These are phyloP conservation scores for Dendrobium nobile DNA, from an alignment of 106 monocot genomes.

Conservation along the genomic window DNA sequence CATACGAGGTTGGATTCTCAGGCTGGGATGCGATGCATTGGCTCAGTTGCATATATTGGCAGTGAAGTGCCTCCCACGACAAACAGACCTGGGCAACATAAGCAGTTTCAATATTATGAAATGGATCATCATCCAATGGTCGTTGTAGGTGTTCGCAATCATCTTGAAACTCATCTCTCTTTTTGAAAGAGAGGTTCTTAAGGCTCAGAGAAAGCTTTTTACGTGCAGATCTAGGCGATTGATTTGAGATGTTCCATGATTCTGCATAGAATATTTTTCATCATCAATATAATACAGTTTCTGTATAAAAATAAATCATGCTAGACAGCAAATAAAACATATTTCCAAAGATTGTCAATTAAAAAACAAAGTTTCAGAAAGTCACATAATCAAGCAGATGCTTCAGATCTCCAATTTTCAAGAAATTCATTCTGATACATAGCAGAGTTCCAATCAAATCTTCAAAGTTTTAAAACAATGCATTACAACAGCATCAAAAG, in stretches of 20 bases:
- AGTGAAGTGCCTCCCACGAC: constrained; percentile 79
- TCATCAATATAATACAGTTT: too few relatives aligned
- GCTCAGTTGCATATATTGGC: constrained; percentile 54
- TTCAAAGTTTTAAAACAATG: background rate
- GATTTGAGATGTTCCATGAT: constrained; percentile 23
- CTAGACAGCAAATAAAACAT: background rate
- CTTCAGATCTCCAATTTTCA: background rate
- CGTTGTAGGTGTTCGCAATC: constrained; percentile 50
- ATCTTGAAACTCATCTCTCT: constrained; percentile 36
- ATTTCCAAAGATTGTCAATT: background rate
- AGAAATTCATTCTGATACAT: background rate
- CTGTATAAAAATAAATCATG: background rate
- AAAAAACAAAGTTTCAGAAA: background rate
- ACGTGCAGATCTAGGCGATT: constrained; percentile 45
- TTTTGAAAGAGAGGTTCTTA: constrained; percentile 70
- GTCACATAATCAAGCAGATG: background rate
- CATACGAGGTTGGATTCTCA: constrained; percentile 33
- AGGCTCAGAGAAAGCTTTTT: constrained; percentile 45
- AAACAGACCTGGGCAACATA: constrained; percentile 80
- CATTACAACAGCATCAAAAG: too few relatives aligned
- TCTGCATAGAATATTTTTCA: constrained; percentile 18
- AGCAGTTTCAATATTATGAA: constrained; percentile 62
- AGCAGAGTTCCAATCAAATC: background rate
- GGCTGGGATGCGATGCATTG: constrained; percentile 41
- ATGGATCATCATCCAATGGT: constrained; percentile 34